Percentiles rank a stretch among this genome's conserved stretches.
phyloP scores from a whole-genome alignment of 805 yeast genomes.

The Millerozyma acaciae region DNA sequence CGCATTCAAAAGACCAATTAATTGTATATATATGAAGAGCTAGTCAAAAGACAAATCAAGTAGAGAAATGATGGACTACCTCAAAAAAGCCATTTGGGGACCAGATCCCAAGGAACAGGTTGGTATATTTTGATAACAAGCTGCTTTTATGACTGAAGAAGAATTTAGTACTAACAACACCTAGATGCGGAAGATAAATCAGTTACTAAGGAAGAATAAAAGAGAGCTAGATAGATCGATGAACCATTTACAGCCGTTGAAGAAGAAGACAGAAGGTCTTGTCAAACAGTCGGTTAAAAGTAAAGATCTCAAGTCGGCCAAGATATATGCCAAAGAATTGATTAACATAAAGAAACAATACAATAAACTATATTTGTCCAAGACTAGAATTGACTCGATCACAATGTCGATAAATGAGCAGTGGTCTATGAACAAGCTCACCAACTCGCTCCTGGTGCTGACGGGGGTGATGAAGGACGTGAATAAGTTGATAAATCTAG shows the following conservation, averaged over 20 bases:
- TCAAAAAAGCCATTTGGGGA: slow-evolving; percentile 89
- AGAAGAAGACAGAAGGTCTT: slow-evolving; percentile 72
- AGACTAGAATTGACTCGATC: slow-evolving; percentile 81
- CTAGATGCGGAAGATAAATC: slow-evolving; percentile 69
- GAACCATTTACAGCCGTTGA: slow-evolving; percentile 51
- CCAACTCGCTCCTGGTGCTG: slow-evolving; percentile 74
- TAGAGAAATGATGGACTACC: slow-evolving; percentile 64
- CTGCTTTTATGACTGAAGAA: neutral
- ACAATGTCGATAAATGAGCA: slow-evolving; percentile 89
- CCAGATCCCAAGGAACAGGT: slow-evolving; percentile 92
- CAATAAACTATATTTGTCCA: slow-evolving; percentile 68
- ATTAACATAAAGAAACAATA: slow-evolving; percentile 71
- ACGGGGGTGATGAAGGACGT: slow-evolving; percentile 87
- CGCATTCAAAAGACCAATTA: too few species aligned
- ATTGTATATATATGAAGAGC: too few species aligned
- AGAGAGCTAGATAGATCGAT: slow-evolving; percentile 82
- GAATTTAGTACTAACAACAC: slow-evolving; percentile 5
- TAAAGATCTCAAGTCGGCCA: slow-evolving; percentile 71
- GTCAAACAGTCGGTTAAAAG: slow-evolving; percentile 74
- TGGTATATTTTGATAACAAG: slow-evolving; percentile 16
- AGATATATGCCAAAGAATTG: slow-evolving; percentile 77
- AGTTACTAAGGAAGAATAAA: slow-evolving; percentile 75
- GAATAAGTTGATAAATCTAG: slow-evolving; percentile 70
- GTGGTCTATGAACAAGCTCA: slow-evolving; percentile 77
- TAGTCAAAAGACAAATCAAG: too few species aligned